Conservation (phyloP, 306 rosid genomes). For the Comarum palustre region DNA sequence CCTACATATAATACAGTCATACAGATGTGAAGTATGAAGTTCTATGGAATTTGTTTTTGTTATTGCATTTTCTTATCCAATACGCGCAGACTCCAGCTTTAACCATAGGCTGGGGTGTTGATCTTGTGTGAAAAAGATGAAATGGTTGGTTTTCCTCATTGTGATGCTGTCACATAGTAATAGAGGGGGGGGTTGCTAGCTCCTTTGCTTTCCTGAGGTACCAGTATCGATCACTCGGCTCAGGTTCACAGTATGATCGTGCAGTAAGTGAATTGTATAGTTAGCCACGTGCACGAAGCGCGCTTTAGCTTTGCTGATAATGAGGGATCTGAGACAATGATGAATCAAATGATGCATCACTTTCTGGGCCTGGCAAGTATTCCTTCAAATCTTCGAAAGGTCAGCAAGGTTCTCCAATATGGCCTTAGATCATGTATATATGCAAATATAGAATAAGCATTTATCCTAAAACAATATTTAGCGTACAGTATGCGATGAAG, state of each 20-base stretch:
- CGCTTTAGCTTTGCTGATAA: background rate
- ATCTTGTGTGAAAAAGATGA: background rate
- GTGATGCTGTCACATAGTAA: background rate
- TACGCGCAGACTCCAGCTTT: conserved; percentile 3
- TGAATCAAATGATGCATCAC: conserved; percentile 12
- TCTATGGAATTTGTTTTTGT: background rate
- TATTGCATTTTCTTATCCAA: background rate
- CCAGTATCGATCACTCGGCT: background rate
- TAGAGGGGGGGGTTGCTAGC: background rate
- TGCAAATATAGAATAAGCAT: conserved; percentile 7
- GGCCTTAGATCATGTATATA: background rate
- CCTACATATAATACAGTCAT: background rate
- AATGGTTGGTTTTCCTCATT: conserved; percentile 18
- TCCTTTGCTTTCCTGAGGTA: background rate
- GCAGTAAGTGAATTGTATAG: background rate
- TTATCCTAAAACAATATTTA: background rate
- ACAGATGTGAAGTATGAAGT: too few relatives aligned
- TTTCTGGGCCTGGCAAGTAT: conserved; percentile 8
- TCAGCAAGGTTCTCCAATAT: background rate
- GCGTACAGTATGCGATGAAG: too few relatives aligned
- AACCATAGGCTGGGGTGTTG: background rate
- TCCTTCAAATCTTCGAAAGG: conserved; percentile 19
- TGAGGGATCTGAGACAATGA: conserved; percentile 2
- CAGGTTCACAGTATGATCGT: background rate
- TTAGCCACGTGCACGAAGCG: background rate